phyloP scores from a whole-genome alignment of 2,329 filamentous ascomycete genomes.

The Aspergillus versicolor region DNA sequence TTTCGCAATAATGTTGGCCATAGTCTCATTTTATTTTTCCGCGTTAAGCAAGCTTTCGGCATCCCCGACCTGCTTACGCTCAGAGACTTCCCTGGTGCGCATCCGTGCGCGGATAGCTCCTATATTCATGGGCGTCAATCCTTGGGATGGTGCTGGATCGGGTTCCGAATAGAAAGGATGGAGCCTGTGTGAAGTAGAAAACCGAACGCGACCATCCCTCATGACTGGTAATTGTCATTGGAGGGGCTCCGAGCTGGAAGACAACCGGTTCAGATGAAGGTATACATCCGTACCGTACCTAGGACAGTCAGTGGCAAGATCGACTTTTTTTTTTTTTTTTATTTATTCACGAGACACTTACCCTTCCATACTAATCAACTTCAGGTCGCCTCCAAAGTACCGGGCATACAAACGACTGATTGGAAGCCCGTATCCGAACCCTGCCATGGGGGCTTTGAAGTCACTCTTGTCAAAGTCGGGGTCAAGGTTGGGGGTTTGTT shows the following conservation, averaged over 20 bases:
- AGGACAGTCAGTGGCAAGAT: conserved; percentile 15
- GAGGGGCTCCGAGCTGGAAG: conserved; percentile 90
- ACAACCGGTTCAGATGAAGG: conserved; percentile 92
- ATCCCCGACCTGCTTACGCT: conserved; percentile 88
- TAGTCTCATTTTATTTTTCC: conserved; percentile 27
- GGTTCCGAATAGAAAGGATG: conserved; percentile 39
- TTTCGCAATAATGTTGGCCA: not conserved
- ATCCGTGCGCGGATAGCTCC: conserved; percentile 68
- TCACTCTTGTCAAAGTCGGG: conserved; percentile 98
- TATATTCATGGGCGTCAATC: conserved; percentile 53
- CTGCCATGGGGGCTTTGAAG: conserved; percentile 99
- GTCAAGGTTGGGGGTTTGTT: conserved; percentile 89
- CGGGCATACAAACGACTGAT: conserved; percentile 92
- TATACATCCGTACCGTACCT: conserved; percentile 99
- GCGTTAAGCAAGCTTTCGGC: conserved; percentile 72
- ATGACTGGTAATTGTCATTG: conserved; percentile 91
- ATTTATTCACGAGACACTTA: conserved; percentile 41
- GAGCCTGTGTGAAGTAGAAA: conserved; percentile 41
- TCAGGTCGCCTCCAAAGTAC: conserved; percentile 96
- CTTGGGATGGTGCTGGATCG: conserved; percentile 43
- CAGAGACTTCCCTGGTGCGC: conserved; percentile 72
- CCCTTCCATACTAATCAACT: conserved; percentile 99
- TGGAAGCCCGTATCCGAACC: conserved; percentile 95
- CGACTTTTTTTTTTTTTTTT: not conserved
- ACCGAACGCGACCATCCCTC: conserved; percentile 64